Percentiles rank a stretch among this genome's conserved stretches.
Evolutionary conservation across 1,139 yeast genomes (phyloP).

Genomic region (Zhuliangozyma blackwelliae): DNA sequence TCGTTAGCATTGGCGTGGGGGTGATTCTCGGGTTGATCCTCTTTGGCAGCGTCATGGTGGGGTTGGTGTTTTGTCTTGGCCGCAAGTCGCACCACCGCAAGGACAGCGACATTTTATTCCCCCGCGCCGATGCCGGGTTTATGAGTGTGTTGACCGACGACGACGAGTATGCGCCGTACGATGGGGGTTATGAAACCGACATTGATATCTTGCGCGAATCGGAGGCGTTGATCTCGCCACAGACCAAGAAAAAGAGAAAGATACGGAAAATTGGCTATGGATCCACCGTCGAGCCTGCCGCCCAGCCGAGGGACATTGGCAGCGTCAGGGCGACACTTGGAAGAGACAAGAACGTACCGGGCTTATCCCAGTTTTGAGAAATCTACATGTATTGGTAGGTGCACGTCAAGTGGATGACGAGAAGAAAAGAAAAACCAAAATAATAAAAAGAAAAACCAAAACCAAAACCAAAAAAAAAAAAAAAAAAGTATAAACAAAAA

Average conservation of each 20-base stretch:
- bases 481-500: background rate
- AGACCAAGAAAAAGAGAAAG: constrained; percentile 15
- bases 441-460: background rate
- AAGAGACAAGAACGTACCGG: constrained; percentile 35
- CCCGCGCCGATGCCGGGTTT: constrained; percentile 26
- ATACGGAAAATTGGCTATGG: constrained; percentile 16
- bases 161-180: constrained; percentile 17
- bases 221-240: constrained; percentile 28
- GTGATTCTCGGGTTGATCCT: constrained; percentile 53
- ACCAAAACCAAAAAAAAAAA: background rate
- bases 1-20: constrained; percentile 64
- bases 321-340: constrained; percentile 22
- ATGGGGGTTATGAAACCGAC: constrained; percentile 46
- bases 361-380: constrained; percentile 7
- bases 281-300: constrained; percentile 8
- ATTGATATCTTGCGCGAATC: constrained; percentile 34
- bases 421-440: background rate
- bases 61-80: constrained; percentile 26
- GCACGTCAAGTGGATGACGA: too few relatives aligned
- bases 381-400: too few relatives aligned
- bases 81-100: constrained; percentile 6
- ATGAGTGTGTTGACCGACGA: constrained; percentile 38
- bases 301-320: constrained; percentile 22
- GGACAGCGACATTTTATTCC: constrained; percentile 11
- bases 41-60: constrained; percentile 29